A percentile compares a stretch with the other conserved stretches of the same genome.
Evolutionary conservation across 768 basidiomycete species (phyloP).

Genomic region (Ramaria sp.): DNA sequence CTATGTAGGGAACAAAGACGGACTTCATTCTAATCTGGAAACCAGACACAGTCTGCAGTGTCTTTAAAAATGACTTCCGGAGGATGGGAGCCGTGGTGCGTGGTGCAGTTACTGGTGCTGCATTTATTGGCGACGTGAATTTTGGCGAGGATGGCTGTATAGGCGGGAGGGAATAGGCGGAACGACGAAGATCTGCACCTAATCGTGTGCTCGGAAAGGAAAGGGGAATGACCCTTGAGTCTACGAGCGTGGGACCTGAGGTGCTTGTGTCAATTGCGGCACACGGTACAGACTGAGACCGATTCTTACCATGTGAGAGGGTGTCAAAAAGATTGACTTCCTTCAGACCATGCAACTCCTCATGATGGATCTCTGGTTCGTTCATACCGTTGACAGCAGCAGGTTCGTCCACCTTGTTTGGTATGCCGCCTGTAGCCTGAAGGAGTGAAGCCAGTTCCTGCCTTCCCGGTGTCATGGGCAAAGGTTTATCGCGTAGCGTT

Average conservation of each 20-base stretch:
- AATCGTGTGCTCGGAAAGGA: conserved; percentile 62
- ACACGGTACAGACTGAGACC: conserved; percentile 6
- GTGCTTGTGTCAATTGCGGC: conserved; percentile 5
- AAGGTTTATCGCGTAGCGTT: conserved; percentile 77
- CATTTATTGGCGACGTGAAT: conserved; percentile 38
- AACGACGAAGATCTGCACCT: conserved; percentile 54
- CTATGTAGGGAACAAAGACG: conserved; percentile 78
- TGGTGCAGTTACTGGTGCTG: conserved; percentile 23
- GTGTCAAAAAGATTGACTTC: conserved; percentile 65
- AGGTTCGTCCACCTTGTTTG: conserved; percentile 17
- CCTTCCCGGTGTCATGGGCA: conserved; percentile 34
- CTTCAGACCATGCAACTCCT: conserved; percentile 39
- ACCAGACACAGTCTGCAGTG: conserved; percentile 68
- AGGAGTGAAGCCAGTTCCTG: conserved; percentile 20
- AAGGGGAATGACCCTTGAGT: conserved; percentile 22
- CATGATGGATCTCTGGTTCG: conserved; percentile 24
- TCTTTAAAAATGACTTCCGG: conserved; percentile 78
- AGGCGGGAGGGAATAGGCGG: conserved; percentile 52
- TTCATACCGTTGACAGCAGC: conserved; percentile 19
- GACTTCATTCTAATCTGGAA: conserved; percentile 92
- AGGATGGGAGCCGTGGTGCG: conserved; percentile 48
- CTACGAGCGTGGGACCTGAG: conserved; percentile 37
- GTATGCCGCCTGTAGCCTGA: conserved; percentile 7
- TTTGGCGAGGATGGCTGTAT: conserved; percentile 32
- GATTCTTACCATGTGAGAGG: conserved; percentile 45